Evolutionary conservation across 805 yeast genomes (phyloP).

Genomic region (Pichia deserticola): DNA sequence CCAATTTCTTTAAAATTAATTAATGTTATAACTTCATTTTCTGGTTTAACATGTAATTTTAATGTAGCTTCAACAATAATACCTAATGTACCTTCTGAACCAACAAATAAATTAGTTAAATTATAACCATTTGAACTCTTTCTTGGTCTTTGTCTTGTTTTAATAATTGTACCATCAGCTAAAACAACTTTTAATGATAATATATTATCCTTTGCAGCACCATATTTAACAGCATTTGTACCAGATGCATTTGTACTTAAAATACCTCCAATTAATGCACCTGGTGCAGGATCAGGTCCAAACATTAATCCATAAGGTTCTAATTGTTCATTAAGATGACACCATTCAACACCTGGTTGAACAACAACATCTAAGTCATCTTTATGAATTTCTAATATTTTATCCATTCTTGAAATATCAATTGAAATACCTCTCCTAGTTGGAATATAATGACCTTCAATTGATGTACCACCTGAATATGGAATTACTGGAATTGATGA

Average conservation of each 20-base stretch:
- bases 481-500: slow-evolving; percentile 64
- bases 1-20: slow-evolving; percentile 59
- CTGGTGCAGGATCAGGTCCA: slow-evolving; percentile 76
- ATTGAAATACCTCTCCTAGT: slow-evolving; percentile 56
- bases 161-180: slow-evolving; percentile 73
- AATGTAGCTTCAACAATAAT: slow-evolving; percentile 72
- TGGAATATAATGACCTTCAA: slow-evolving; percentile 72
- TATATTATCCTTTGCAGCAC: slow-evolving; percentile 72
- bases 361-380: slow-evolving; percentile 65
- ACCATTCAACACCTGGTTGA: slow-evolving; percentile 82
- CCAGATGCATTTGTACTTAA: slow-evolving; percentile 74
- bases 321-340: slow-evolving; percentile 49
- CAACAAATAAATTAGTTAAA: slow-evolving; percentile 65
- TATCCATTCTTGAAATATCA: slow-evolving; percentile 57
- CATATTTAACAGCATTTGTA: slow-evolving; percentile 68
- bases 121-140: slow-evolving; percentile 78
- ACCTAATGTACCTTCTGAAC: slow-evolving; percentile 77
- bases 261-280: slow-evolving; percentile 74
- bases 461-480: slow-evolving; percentile 67
- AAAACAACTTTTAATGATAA: slow-evolving; percentile 63
- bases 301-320: slow-evolving; percentile 47
- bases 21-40: slow-evolving; percentile 58
- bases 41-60: slow-evolving; percentile 59
- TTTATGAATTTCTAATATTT: slow-evolving; percentile 47
- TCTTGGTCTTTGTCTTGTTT: slow-evolving; percentile 67